These are phyloP conservation scores for Daldinia loculata DNA, from an alignment of 495 filamentous ascomycete genomes.

Conservation along the genomic window DNA sequence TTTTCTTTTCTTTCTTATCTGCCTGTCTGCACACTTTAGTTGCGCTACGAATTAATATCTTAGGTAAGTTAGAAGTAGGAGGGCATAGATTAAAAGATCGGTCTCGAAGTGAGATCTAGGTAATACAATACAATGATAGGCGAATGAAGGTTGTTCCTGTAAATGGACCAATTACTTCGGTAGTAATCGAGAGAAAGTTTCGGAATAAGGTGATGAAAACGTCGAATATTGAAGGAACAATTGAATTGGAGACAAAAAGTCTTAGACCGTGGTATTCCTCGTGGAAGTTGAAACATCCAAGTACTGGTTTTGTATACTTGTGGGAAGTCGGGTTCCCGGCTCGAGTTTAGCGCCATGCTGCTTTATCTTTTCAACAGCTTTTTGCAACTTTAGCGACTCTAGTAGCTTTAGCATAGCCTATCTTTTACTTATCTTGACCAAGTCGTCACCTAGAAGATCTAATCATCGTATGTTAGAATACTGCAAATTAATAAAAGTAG, in stretches of 20 bases:
- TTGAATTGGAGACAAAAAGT: conserved; percentile 15
- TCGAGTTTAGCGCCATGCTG: conserved; percentile 32
- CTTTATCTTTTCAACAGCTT: conserved; percentile 21
- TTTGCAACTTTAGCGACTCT: neutral
- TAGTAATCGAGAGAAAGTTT: conserved; percentile 14
- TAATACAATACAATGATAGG: conserved; percentile 15
- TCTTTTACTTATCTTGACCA: neutral
- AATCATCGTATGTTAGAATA: conserved; percentile 31
- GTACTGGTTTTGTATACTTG: conserved; percentile 23
- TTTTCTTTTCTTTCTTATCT: neutral
- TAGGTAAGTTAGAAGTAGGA: neutral
- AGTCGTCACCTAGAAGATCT: neutral
- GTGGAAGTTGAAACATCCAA: conserved; percentile 20
- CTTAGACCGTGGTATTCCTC: conserved; percentile 17
- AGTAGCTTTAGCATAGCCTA: neutral
- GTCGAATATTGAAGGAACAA: conserved; percentile 28
- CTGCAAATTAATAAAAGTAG: conserved; percentile 20
- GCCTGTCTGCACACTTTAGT: neutral
- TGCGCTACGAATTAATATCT: conserved; percentile 25
- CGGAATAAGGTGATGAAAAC: conserved; percentile 15
- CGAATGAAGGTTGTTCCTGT: neutral
- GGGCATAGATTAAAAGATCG: conserved; percentile 24
- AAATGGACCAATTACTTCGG: conserved; percentile 13
- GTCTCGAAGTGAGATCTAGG: conserved; percentile 30
- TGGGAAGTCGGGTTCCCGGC: conserved; percentile 7